phyloP scores from a whole-genome alignment of 2,329 filamentous ascomycete species.

The Xylaria sp. region DNA sequence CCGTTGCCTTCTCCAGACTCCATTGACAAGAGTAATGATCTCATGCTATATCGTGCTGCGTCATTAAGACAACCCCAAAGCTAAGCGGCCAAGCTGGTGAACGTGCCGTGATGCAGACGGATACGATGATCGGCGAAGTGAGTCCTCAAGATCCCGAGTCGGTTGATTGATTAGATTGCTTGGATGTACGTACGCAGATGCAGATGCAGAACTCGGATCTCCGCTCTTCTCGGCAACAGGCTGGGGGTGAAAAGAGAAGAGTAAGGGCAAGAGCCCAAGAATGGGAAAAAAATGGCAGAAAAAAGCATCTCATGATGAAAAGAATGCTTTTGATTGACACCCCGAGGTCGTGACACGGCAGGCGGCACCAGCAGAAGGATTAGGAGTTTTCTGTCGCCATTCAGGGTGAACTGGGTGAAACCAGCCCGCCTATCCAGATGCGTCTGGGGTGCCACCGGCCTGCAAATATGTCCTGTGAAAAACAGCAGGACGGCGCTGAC shows the following conservation, averaged over 20 bases:
- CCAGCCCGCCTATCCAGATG: conserved; percentile 1
- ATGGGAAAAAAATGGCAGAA: not conserved
- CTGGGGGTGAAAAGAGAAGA: not conserved
- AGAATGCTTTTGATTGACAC: not conserved
- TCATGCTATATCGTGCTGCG: not conserved
- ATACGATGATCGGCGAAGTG: conserved; percentile 4
- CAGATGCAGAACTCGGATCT: conserved; percentile 4
- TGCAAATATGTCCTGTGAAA: not conserved
- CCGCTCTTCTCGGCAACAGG: not conserved
- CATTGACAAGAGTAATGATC: not conserved
- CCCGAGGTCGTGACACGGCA: conserved; percentile 7
- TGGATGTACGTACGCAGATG: not conserved
- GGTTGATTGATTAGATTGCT: not conserved
- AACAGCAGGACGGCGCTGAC: too few species aligned
- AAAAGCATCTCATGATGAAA: conserved; percentile 3
- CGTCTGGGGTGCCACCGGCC: conserved; percentile 2
- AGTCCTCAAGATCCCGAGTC: not conserved
- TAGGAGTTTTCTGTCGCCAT: not conserved
- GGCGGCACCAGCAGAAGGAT: conserved; percentile 1
- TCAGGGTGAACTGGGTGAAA: not conserved
- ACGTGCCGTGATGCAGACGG: not conserved
- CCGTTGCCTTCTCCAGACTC: not conserved
- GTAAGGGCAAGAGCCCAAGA: not conserved
- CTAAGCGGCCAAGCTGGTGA: not conserved
- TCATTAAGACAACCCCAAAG: not conserved